A percentile compares a stretch with the other conserved stretches of the same genome.
Evolutionary conservation across 73 alveolate genomes (phyloP).

Genomic region (Tetrahymena borealis): DNA sequence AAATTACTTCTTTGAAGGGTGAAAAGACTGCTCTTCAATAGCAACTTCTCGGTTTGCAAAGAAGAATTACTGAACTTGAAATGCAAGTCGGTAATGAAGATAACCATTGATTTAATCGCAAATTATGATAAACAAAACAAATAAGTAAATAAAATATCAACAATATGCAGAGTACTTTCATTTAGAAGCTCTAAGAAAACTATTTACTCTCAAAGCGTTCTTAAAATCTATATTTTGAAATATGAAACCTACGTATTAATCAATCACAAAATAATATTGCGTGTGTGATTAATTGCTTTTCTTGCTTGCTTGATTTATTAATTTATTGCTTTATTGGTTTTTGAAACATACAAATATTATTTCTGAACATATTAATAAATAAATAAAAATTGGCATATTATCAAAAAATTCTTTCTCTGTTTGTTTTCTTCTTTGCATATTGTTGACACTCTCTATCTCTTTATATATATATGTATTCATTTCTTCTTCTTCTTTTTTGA

Average conservation of each 20-base stretch:
- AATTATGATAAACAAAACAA: neutral
- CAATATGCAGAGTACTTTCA: neutral
- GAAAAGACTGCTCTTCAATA: conserved; percentile 79
- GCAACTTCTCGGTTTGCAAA: conserved; percentile 65
- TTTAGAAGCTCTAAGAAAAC: neutral
- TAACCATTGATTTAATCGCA: neutral
- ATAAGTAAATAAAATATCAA: neutral
- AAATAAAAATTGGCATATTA: neutral
- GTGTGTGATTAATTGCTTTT: too few relatives aligned
- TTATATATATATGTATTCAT: neutral
- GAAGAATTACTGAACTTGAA: conserved; percentile 86
- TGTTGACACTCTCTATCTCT: neutral
- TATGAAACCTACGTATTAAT: neutral
- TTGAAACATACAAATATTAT: too few relatives aligned
- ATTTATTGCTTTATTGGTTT: too few relatives aligned
- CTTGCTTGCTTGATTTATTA: too few relatives aligned
- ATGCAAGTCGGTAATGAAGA: conserved; percentile 75
- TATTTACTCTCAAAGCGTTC: neutral
- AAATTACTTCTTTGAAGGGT: conserved; percentile 73
- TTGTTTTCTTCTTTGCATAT: neutral
- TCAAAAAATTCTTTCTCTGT: neutral
- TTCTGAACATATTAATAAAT: neutral
- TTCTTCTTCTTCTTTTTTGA: neutral
- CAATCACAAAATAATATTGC: neutral
- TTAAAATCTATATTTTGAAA: neutral